Evolutionary conservation across 345 rosid species (phyloP).

Genomic region (Angophora floribunda): DNA sequence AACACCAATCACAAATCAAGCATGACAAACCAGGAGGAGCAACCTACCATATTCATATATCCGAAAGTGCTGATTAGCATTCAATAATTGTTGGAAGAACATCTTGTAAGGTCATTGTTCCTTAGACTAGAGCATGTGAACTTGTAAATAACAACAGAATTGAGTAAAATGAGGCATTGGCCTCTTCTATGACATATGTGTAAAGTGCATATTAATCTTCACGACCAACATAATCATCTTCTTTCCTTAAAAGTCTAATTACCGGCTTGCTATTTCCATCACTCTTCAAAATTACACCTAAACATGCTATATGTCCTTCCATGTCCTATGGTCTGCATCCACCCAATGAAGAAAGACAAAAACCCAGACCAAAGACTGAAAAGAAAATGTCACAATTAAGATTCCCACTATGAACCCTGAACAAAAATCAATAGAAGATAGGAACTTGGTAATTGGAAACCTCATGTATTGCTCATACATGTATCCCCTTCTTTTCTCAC

Average conservation of each 20-base stretch:
- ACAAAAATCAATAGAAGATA: rapidly evolving
- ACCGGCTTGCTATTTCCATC: neutral
- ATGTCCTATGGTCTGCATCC: no score
- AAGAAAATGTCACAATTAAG: no score
- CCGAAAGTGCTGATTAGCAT: rapidly evolving
- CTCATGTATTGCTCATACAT: neutral
- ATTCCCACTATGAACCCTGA: neutral
- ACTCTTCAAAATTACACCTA: neutral
- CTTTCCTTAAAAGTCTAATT: no score
- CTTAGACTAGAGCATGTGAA: neutral
- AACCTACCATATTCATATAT: neutral
- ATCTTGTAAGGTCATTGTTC: neutral
- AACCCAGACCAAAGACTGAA: no score
- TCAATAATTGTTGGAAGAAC: neutral
- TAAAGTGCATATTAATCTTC: neutral
- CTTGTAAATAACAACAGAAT: neutral
- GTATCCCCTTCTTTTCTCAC: neutral
- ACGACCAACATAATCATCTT: neutral
- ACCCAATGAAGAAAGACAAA: no score
- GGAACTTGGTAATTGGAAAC: no score
- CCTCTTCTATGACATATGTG: neutral
- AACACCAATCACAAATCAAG: neutral
- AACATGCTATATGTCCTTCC: neutral
- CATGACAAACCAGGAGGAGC: neutral
- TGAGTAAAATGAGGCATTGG: neutral